Base-by-base conservation (phyloP, 2,329 filamentous ascomycete genomes). In the Arthrobotrys sphaeroides region DNA sequence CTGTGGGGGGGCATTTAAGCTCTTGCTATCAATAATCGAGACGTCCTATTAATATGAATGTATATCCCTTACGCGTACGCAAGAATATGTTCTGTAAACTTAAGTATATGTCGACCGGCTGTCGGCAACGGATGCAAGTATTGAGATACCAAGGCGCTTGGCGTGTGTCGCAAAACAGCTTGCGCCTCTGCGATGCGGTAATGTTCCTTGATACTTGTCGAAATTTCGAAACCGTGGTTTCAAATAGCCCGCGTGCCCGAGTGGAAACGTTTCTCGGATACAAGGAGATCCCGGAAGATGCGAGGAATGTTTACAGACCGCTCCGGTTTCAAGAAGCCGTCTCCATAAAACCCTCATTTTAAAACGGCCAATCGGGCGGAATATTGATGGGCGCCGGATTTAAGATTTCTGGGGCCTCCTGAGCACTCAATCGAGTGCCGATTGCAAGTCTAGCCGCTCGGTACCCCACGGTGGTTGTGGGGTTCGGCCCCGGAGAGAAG, bases 121-220 rank as follows among this genome's bases (percentile, higher is more conserved):
- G 45, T 31, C 45, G 22, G 45, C 22, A 49, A 10, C 2, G 24
- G 10, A 31, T 53, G 47, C 47, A 53, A 9, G 26, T n/a, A n/a
- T 22, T 24, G 26, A 26, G 26, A 55, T 55, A 55, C 51, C 51
- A 55, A 55, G 38, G 61, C 61, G 61, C 47, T 66, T 66, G 47
- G 61, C 61, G 61, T 66, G 47, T 66, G 55, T 66, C 61, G 61
- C 47, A 66, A 55, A 33, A 42, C 45, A 16, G n/a, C 36, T 22
- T 38, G 55, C 33, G 33, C 20, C n/a, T 10, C 18, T 38, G 18
- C 22, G 31, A 28, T 40, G n/a, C n/a, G n/a, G n/a, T n/a, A n/a
- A n/a, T 36, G 36, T 26, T 31, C 26, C 28, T 16, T 13, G 24
- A 22, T 49, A 24, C 12, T n/a, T 6, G 47, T 16, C 12, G 10